phyloP scores from a whole-genome alignment of 1,284 basidiomycete genomes.

The Thecaphora thlaspeos region DNA sequence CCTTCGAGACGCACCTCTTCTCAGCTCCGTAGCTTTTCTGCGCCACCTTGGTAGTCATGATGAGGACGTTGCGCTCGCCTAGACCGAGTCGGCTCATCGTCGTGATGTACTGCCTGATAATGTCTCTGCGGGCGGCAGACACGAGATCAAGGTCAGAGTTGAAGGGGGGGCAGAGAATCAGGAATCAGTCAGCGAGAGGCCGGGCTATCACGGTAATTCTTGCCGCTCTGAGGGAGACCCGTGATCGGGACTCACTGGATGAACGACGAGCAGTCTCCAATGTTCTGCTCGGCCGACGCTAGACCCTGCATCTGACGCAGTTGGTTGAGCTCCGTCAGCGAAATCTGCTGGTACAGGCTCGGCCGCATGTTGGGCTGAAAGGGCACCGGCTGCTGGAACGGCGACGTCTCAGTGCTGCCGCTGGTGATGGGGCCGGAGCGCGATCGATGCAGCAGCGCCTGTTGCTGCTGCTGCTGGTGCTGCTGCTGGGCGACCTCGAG shows the following conservation, averaged over 20 bases:
- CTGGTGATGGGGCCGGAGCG: constrained; percentile 8
- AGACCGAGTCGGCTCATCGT: constrained; percentile 81
- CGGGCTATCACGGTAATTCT: too few species aligned
- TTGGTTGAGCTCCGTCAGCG: constrained; percentile 34
- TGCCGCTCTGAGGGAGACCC: too few species aligned
- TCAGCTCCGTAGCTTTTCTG: constrained; percentile 96
- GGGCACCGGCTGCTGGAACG: constrained; percentile 21
- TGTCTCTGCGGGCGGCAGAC: constrained; percentile 15
- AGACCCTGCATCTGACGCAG: constrained; percentile 21
- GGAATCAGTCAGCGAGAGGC: too few species aligned
- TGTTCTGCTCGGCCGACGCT: constrained; percentile 18
- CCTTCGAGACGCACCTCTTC: constrained; percentile 67
- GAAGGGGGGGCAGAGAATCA: too few species aligned
- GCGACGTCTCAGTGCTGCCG: constrained; percentile 10
- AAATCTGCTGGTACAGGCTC: constrained; percentile 41
- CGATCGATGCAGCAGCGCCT: constrained; percentile 15
- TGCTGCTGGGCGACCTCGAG: constrained; percentile 4
- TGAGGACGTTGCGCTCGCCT: constrained; percentile 87
- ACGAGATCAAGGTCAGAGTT: too few species aligned
- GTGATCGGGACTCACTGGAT: constrained; percentile 11
- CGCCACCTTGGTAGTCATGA: constrained; percentile 93
- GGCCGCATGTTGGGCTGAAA: constrained; percentile 33
- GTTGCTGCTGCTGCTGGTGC: constrained; percentile 6
- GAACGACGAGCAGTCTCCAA: constrained; percentile 43
- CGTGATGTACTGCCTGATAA: constrained; percentile 66